Percentiles rank a stretch among this genome's conserved stretches.
Evolutionary conservation across 306 rosid species (phyloP).

Genomic region (Amphicarpaea edgeworthii): DNA sequence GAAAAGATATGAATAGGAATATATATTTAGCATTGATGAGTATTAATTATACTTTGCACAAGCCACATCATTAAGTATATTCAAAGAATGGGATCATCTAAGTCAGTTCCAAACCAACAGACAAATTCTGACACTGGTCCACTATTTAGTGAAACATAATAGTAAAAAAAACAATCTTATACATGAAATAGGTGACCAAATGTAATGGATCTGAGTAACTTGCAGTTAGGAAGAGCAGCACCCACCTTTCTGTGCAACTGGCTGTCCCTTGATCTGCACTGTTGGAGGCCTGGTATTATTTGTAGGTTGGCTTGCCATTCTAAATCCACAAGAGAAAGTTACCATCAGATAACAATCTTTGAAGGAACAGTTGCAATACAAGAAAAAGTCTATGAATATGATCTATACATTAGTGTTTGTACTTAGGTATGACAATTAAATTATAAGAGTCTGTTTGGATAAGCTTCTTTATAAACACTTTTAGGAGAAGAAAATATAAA

Average conservation of each 20-base stretch:
- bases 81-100: conserved; percentile 57
- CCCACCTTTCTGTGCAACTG: conserved; percentile 57
- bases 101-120: conserved; percentile 50
- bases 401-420: not conserved
- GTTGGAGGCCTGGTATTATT: conserved; percentile 58
- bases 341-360: conserved; percentile 3
- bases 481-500: no score
- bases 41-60: conserved; percentile 49
- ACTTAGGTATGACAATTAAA: no score
- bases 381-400: not conserved
- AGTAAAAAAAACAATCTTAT: conserved; percentile 34
- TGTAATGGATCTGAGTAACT: conserved; percentile 7
- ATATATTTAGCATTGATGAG: conserved; percentile 40
- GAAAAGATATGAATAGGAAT: conserved; percentile 9
- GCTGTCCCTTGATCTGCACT: conserved; percentile 61
- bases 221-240: conserved; percentile 60
- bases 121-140: conserved; percentile 49
- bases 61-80: conserved; percentile 49
- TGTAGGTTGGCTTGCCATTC: conserved; percentile 62
- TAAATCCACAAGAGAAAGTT: conserved; percentile 33
- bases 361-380: not conserved
- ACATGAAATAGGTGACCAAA: conserved; percentile 33
- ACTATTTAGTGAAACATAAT: conserved; percentile 38
- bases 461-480: no score
- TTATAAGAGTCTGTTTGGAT: no score